phyloP scores from a whole-genome alignment of 345 rosid genomes.

The Zanthoxylum bungeanum region DNA sequence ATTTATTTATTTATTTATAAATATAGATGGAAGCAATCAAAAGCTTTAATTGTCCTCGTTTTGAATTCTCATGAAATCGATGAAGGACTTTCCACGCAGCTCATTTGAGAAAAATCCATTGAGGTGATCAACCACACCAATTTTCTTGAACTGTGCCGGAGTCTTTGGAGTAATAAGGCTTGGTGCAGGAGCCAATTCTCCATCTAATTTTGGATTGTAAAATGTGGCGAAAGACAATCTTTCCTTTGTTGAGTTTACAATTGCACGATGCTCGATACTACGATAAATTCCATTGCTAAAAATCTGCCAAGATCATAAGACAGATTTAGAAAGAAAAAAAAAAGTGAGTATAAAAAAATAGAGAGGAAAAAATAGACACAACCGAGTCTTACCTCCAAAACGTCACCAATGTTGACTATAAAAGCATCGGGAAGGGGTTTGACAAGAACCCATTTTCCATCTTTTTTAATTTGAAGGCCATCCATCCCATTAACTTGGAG shows the following conservation, averaged over 20 bases:
- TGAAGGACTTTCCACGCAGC: conserved; percentile 13
- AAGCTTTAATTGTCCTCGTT: background rate
- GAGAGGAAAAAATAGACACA: background rate
- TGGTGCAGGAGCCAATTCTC: background rate
- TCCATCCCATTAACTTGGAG: conserved; percentile 40
- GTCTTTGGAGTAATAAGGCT: conserved; percentile 9
- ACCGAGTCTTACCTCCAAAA: conserved; percentile 26
- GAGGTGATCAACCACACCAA: conserved; percentile 1
- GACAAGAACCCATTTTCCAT: conserved; percentile 41
- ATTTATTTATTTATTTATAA: too few relatives aligned
- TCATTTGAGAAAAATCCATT: conserved; percentile 14
- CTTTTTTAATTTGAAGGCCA: conserved; percentile 59
- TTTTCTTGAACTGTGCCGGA: conserved; percentile 14
- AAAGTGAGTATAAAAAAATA: too few relatives aligned
- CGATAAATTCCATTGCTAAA: conserved; percentile 22
- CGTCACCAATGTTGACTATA: conserved; percentile 54
- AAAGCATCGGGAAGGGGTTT: conserved; percentile 53
- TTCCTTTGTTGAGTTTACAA: conserved; percentile 15
- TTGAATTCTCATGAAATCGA: conserved; percentile 22
- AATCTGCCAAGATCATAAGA: conserved; percentile 9
- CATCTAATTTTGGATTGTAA: background rate
- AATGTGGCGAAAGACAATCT: conserved; percentile 8
- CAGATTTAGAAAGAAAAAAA: too few relatives aligned
- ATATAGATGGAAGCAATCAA: background rate
- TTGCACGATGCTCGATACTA: conserved; percentile 25